phyloP scores from a whole-genome alignment of 495 filamentous ascomycete species.

The Lichenothelia convexa region DNA sequence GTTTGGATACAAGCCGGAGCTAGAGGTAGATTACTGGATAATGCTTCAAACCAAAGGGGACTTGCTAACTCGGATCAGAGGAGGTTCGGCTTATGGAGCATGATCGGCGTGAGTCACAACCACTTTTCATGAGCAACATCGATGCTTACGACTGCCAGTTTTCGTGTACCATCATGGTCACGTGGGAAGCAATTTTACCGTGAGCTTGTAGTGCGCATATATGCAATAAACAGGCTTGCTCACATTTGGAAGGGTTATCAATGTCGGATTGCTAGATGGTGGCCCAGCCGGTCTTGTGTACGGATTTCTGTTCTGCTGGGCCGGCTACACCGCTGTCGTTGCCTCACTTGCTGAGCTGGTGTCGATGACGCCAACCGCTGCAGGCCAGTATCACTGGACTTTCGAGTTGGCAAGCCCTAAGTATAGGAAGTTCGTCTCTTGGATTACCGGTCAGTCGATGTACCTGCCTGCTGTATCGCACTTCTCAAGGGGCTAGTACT shows the following conservation, averaged over 20 bases:
- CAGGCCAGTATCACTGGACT: background rate
- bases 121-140: too few species aligned
- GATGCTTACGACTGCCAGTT: too few species aligned
- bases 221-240: background rate
- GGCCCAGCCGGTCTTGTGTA: background rate
- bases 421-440: too few species aligned
- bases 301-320: background rate
- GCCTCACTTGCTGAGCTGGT: background rate
- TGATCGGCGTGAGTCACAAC: too few species aligned
- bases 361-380: background rate
- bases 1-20: background rate
- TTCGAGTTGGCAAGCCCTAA: too few species aligned
- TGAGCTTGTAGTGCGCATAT: background rate
- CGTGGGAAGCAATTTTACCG: background rate
- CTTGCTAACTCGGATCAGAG: background rate
- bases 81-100: background rate
- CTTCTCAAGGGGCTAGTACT: background rate
- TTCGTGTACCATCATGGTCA: background rate
- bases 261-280: background rate
- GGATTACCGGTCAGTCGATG: too few species aligned
- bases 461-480: too few species aligned
- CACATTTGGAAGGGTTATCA: background rate
- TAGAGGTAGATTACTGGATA: background rate
- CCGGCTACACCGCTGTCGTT: too few species aligned
- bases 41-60: background rate